Conservation (phyloP, 192 early-diverging fungal genomes). For the Backusella sp. region DNA sequence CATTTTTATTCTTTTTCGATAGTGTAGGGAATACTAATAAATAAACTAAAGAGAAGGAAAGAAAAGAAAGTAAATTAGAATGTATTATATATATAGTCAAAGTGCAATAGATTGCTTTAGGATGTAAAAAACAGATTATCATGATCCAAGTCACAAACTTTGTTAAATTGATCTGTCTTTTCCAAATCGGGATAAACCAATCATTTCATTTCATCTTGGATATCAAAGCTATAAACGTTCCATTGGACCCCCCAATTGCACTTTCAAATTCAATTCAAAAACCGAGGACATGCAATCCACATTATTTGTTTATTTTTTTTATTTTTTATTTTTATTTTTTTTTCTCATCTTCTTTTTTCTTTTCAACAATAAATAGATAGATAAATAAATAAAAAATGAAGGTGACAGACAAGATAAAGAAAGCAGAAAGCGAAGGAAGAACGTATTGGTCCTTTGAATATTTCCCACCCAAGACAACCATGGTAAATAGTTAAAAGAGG, state of each 20-base stretch:
- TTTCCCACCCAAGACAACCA: slow-evolving; percentile 95
- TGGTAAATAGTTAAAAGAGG: slow-evolving; percentile 31
- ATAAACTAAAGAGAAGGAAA: background rate
- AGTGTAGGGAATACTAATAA: background rate
- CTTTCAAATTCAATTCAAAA: background rate
- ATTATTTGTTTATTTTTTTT: background rate
- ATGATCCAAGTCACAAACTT: slow-evolving; percentile 7
- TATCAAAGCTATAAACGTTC: background rate
- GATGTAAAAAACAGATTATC: background rate
- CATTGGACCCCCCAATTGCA: background rate
- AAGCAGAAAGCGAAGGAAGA: slow-evolving; percentile 66
- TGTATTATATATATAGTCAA: background rate
- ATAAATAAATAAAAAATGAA: slow-evolving; percentile 50
- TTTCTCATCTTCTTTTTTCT: background rate
- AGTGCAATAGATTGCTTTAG: background rate
- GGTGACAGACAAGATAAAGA: slow-evolving; percentile 71
- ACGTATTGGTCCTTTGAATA: slow-evolving; percentile 93
- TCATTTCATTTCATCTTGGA: background rate
- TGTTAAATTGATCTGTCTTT: background rate
- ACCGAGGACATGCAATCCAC: background rate
- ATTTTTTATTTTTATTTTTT: background rate
- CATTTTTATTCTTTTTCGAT: background rate
- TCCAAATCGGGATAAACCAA: background rate
- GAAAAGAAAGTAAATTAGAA: background rate
- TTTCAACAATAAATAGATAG: background rate